phyloP scores from a whole-genome alignment of 1,284 basidiomycete genomes.

The Puccinia hordei region DNA sequence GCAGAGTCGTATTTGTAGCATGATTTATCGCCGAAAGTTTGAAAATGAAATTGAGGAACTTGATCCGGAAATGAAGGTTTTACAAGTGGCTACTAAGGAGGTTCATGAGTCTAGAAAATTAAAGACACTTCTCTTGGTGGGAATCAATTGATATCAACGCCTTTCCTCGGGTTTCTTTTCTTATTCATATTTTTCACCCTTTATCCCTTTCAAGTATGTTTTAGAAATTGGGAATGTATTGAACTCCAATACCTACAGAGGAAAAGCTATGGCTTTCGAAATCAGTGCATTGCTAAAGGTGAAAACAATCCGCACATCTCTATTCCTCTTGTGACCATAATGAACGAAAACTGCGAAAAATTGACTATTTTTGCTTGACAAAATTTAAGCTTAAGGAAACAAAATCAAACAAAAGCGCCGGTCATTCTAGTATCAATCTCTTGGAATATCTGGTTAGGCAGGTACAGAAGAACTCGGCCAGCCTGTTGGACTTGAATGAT shows the following conservation, averaged over 20 bases:
- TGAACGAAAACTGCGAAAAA: not conserved
- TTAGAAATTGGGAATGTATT: conserved; percentile 77
- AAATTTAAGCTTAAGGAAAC: conserved; percentile 74
- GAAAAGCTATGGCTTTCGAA: conserved; percentile 79
- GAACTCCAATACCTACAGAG: conserved; percentile 79
- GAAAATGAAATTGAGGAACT: conserved; percentile 81
- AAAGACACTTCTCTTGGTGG: conserved; percentile 71
- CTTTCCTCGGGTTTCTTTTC: not conserved
- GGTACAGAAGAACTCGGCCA: conserved; percentile 71
- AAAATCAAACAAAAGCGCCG: conserved; percentile 60
- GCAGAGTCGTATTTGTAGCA: conserved; percentile 71
- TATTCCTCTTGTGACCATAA: not conserved
- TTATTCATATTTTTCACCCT: not conserved
- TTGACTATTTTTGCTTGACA: not conserved
- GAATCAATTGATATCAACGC: conserved; percentile 50
- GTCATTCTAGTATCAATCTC: conserved; percentile 74
- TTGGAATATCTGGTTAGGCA: conserved; percentile 80
- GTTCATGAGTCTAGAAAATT: conserved; percentile 71
- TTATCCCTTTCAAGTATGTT: conserved; percentile 64
- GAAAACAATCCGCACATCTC: not conserved
- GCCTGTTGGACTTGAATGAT: conserved; percentile 72
- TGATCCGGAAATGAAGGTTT: conserved; percentile 74
- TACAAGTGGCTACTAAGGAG: conserved; percentile 75
- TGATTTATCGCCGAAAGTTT: conserved; percentile 78
- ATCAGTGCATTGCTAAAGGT: conserved; percentile 80